Base-by-base conservation (phyloP, 306 rosid species). In the Mucuna pruriens region DNA sequence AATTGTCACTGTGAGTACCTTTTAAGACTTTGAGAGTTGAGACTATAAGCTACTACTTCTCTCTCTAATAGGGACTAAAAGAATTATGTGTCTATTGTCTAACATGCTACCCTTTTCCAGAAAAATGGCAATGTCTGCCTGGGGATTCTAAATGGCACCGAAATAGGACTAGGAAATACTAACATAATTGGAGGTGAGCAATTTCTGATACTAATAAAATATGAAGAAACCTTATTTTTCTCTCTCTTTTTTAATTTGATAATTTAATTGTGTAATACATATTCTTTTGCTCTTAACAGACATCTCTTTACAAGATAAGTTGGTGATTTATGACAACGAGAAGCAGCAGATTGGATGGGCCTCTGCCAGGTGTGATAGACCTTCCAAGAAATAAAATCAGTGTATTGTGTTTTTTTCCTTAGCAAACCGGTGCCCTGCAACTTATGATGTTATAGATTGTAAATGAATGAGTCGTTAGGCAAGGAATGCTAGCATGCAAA, bases 251-350 rank as follows among this genome's bases (percentile, higher is more conserved):
- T 9, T 61, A 2, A 38, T 39, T 69, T 23, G 13, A 10, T n/a
- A 8, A 22, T 39, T 20, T 40, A 52, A 17, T 74, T 29, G 31
- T 51, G 44, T 36, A 68, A 57, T 64, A 49, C 58, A 44, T 38
- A 19, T 81, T 42, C 12, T 76, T 75, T 64, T 75, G 20, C 15
- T 51, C 13, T 71, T 51, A 40, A 39, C 87, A 94, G 97, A 88
- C 66, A 86, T 92, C 46, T 90, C 87, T 22, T 4, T 92, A 79
- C 92, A 81, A 57, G 95, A 89, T 42, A 90, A 92, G 69, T 6
- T 92, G 52, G 88, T 92, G 74, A 82, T 91, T 64, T 94, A 94
- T 75, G 97, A 94, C 86, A 92, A 91, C 15, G 97, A 94, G 83
- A 87, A 82, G 20, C 85, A 60, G 55, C 91, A 64, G 70, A 89